Evolutionary conservation across 306 rosid genomes (phyloP).

Genomic region (Luffa acutangula): DNA sequence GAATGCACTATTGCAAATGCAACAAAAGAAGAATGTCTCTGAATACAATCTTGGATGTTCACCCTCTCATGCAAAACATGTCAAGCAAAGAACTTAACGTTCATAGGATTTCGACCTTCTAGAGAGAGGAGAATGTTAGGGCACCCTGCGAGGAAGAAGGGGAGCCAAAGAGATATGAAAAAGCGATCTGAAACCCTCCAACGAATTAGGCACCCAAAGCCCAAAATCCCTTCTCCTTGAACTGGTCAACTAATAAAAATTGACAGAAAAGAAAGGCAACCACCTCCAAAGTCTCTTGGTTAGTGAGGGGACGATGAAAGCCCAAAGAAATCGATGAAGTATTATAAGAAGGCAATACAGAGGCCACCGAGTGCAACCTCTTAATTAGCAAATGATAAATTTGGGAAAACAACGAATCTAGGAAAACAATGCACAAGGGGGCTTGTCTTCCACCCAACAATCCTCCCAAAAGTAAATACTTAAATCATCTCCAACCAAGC

Average conservation of each 20-base stretch:
- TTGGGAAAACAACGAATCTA: neutral
- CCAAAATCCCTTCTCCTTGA: neutral
- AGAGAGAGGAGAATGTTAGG: neutral
- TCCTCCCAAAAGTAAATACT: neutral
- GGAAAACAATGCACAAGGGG: neutral
- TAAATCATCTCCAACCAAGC: neutral
- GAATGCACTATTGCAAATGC: neutral
- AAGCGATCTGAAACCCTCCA: neutral
- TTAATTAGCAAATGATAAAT: neutral
- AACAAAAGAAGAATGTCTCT: neutral
- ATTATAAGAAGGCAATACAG: neutral
- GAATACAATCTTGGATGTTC: neutral
- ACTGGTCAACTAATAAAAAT: neutral
- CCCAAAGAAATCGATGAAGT: neutral
- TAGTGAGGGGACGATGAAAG: neutral
- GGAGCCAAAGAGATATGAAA: neutral
- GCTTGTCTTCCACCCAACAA: neutral
- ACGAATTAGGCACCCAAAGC: neutral
- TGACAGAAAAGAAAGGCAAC: neutral
- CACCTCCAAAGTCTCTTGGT: neutral
- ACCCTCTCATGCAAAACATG: neutral
- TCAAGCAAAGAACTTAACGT: neutral
- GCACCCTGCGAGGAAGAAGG: neutral
- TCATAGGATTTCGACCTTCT: neutral
- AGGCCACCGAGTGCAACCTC: neutral